Conservation (phyloP, 2,329 filamentous ascomycete genomes). For the Fusarium denticulatum region DNA sequence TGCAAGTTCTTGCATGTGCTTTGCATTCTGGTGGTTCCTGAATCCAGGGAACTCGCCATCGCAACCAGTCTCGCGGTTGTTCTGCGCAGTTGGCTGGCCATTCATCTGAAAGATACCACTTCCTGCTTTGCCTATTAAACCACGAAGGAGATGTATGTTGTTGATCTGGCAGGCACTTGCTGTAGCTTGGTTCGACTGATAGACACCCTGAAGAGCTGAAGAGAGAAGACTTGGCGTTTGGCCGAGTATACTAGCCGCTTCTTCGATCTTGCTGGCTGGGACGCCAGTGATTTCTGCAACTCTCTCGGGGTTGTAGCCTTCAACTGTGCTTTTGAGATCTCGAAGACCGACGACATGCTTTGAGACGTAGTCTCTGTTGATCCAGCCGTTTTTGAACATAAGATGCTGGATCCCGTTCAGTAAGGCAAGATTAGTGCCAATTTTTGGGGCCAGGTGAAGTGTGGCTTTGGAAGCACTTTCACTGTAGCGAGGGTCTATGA, state of each 20-base stretch:
- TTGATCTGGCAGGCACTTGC: background rate
- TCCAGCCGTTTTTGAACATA: background rate
- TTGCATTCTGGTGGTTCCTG: background rate
- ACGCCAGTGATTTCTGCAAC: background rate
- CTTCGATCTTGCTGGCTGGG: background rate
- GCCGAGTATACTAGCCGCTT: background rate
- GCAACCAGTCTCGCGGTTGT: background rate
- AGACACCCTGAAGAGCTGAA: background rate
- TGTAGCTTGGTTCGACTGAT: background rate
- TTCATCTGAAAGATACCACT: conserved; percentile 4
- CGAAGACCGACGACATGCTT: background rate
- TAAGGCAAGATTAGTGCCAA: background rate
- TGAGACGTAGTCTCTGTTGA: background rate
- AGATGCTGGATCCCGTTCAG: background rate
- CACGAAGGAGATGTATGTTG: background rate
- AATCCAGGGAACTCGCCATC: background rate
- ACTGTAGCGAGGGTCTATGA: background rate
- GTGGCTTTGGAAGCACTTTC: background rate
- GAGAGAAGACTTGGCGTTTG: background rate
- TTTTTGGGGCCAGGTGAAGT: background rate
- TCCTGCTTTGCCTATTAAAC: background rate
- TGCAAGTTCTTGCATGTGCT: background rate
- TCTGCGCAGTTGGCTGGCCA: background rate
- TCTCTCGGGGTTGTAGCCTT: background rate
- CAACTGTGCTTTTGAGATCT: background rate